A percentile compares a stretch with the other conserved stretches of the same genome.
phyloP scores from a whole-genome alignment of 306 rosid genomes.

The Sicyos baderoa region DNA sequence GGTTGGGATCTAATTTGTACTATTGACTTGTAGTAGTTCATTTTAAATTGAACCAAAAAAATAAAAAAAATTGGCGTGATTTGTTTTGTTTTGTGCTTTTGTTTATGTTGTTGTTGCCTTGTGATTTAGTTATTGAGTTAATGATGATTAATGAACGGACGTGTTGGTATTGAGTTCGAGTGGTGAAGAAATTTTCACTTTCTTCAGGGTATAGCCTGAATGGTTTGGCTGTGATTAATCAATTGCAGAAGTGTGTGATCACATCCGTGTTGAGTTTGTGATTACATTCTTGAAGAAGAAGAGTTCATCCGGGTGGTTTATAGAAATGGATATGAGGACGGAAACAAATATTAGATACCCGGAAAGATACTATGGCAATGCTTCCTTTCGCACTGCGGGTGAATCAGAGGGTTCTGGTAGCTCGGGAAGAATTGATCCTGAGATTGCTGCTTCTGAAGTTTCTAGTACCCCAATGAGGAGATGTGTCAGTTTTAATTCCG shows the following conservation, averaged over 20 bases:
- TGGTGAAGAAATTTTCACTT: not conserved
- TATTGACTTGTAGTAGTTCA: not conserved
- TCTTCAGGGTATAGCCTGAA: conserved; percentile 16
- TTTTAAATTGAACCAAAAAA: not conserved
- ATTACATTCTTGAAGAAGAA: not conserved
- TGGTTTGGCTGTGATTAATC: conserved; percentile 16
- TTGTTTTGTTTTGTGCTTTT: not conserved
- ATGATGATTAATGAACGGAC: not conserved
- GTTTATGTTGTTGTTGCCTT: not conserved
- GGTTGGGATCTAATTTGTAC: not conserved
- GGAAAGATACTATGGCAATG: conserved; percentile 45
- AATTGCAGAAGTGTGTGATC: conserved; percentile 12
- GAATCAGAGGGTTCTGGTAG: conserved; percentile 78
- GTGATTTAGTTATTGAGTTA: not conserved
- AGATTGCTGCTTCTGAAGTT: conserved; percentile 59
- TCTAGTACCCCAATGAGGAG: conserved; percentile 49
- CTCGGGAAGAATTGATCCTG: conserved; percentile 60
- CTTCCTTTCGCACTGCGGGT: conserved; percentile 36
- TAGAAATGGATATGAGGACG: conserved; percentile 23
- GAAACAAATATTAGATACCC: conserved; percentile 39
- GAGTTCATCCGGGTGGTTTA: conserved; percentile 3
- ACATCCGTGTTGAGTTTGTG: not conserved
- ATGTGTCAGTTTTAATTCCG: conserved; percentile 50
- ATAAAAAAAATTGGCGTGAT: not conserved
- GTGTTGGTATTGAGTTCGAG: not conserved